Conservation (phyloP, 306 rosid genomes). For the Prunus mume region DNA sequence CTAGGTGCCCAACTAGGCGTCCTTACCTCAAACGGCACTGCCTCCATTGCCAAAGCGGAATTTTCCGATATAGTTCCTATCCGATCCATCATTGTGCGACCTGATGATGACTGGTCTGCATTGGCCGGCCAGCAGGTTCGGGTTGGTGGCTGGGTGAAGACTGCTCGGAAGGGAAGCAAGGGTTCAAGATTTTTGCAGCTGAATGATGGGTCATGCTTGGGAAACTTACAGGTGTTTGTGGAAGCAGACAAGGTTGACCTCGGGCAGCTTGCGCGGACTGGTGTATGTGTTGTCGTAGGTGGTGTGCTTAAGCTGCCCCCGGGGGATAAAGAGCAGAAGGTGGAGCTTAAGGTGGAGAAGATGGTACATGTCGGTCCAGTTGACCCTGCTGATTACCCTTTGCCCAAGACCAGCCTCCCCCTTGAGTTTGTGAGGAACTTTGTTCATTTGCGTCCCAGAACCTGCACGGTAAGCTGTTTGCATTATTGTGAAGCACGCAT, state of each 20-base stretch:
- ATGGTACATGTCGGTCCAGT: constrained; percentile 78
- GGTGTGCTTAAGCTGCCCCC: constrained; percentile 60
- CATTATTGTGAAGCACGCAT: not conserved
- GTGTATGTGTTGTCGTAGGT: constrained; percentile 63
- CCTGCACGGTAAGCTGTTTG: constrained; percentile 54
- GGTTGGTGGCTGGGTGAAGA: constrained; percentile 85
- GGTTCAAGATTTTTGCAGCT: constrained; percentile 74
- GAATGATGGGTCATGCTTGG: constrained; percentile 77
- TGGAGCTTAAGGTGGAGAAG: constrained; percentile 71
- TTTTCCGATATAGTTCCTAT: constrained; percentile 40
- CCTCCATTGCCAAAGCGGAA: constrained; percentile 30
- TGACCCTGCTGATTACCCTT: constrained; percentile 76
- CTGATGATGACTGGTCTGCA: constrained; percentile 26
- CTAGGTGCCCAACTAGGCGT: too few relatives aligned
- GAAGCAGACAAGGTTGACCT: constrained; percentile 61
- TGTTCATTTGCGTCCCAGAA: constrained; percentile 85
- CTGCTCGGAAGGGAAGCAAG: constrained; percentile 77
- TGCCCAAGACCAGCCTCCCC: constrained; percentile 71
- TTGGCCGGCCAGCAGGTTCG: constrained; percentile 39
- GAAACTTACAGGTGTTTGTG: constrained; percentile 69
- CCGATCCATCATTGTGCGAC: constrained; percentile 51
- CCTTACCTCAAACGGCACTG: constrained; percentile 2
- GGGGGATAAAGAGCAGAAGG: constrained; percentile 53
- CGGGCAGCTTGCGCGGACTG: constrained; percentile 63
- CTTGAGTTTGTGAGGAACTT: constrained; percentile 69